phyloP scores from a whole-genome alignment of 768 basidiomycete species.

The Mycena maculata region DNA sequence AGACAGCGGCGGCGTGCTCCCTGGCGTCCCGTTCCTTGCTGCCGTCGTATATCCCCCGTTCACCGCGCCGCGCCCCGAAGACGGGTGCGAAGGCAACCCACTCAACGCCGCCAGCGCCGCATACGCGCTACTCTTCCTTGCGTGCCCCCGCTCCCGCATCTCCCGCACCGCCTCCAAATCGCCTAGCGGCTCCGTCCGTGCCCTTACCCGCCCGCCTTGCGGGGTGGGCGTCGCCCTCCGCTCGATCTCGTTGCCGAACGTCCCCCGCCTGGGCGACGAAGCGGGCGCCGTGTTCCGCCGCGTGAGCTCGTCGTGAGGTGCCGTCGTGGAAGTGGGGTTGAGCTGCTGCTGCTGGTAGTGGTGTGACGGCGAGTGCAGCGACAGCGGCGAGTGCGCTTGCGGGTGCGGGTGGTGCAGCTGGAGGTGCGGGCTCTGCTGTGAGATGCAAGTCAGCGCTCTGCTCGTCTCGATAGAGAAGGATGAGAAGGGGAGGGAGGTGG shows the following conservation, averaged over 20 bases:
- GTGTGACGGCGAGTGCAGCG: neutral
- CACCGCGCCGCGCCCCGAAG: neutral
- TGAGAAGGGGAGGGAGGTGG: no score
- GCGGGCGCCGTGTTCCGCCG: slow-evolving; percentile 21
- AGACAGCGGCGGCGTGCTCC: slow-evolving; percentile 33
- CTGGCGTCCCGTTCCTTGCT: slow-evolving; percentile 22
- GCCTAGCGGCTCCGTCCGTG: slow-evolving; percentile 19
- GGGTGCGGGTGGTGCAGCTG: no score
- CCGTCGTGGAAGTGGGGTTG: neutral
- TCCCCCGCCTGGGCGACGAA: no score
- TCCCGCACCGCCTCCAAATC: neutral
- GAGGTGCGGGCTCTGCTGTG: no score
- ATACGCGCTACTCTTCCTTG: slow-evolving; percentile 36
- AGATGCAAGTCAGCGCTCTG: no score
- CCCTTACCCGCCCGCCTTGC: slow-evolving; percentile 1
- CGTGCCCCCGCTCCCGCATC: slow-evolving; percentile 14
- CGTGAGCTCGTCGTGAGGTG: neutral
- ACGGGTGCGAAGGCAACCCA: neutral
- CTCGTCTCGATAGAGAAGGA: no score
- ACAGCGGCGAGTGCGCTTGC: no score
- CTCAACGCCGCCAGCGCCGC: slow-evolving; percentile 31
- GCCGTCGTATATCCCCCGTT: neutral
- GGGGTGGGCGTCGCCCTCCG: neutral
- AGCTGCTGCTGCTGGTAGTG: neutral
- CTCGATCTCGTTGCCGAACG: no score